Percentiles rank a stretch among this genome's conserved stretches.
Evolutionary conservation across 805 yeast species (phyloP).

Genomic region (Wickerhamiella kurtzmanii): DNA sequence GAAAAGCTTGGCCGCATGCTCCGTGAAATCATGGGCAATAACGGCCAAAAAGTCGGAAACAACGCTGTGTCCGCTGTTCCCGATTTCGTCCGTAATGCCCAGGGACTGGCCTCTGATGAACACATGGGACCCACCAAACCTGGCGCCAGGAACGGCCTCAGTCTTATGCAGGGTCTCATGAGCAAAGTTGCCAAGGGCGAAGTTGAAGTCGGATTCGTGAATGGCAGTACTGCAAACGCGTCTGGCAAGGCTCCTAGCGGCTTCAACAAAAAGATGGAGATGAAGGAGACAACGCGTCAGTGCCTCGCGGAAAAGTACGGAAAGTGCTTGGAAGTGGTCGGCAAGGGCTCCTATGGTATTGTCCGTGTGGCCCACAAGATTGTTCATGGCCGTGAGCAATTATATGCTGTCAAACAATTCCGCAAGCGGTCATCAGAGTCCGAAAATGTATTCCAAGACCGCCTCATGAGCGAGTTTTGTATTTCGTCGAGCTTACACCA

Average conservation of each 20-base stretch:
- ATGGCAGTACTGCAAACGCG: constrained; percentile 13
- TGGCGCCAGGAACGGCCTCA: constrained; percentile 14
- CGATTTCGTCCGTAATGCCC: constrained; percentile 17
- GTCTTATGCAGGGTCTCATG: constrained; percentile 26
- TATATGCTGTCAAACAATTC: constrained; percentile 65
- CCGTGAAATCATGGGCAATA: constrained; percentile 27
- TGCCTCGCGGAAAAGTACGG: constrained; percentile 85
- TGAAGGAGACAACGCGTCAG: constrained; percentile 22
- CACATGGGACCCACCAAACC: not conserved
- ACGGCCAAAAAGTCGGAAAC: constrained; percentile 28
- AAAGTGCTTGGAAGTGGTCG: constrained; percentile 85
- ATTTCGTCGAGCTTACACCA: constrained; percentile 63
- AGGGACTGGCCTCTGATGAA: not conserved
- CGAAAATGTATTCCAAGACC: constrained; percentile 42
- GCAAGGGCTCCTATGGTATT: constrained; percentile 86
- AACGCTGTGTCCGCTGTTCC: constrained; percentile 22
- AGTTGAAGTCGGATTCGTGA: constrained; percentile 23
- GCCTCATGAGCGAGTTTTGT: constrained; percentile 82
- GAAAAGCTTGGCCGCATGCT: constrained; percentile 52
- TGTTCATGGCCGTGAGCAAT: constrained; percentile 30
- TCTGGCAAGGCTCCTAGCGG: constrained; percentile 6
- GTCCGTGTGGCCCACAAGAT: constrained; percentile 68
- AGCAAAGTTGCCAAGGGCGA: constrained; percentile 25
- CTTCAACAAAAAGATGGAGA: not conserved
- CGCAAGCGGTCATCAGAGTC: constrained; percentile 46